These are phyloP conservation scores for Mallotus japonicus DNA, from an alignment of 441 rosid species.

Conservation along the genomic window DNA sequence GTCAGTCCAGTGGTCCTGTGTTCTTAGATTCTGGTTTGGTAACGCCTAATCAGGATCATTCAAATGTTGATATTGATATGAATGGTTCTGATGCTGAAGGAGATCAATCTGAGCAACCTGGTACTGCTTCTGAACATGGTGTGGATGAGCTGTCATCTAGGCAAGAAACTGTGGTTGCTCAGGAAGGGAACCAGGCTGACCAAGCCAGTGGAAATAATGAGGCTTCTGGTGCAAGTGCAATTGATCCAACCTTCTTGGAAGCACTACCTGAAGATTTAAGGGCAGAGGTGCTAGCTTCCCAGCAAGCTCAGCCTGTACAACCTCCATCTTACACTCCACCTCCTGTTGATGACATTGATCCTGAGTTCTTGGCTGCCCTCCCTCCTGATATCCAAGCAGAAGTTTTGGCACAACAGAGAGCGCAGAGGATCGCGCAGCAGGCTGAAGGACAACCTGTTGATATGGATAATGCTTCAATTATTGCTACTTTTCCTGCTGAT, in stretches of 20 bases:
- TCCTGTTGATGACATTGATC: conserved; percentile 93
- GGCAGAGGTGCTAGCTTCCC: conserved; percentile 97
- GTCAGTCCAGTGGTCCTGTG: conserved; percentile 27
- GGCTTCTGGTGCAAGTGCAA: conserved; percentile 64
- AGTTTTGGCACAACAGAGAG: conserved; percentile 98
- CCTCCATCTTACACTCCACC: conserved; percentile 86
- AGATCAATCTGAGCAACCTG: conserved; percentile 50
- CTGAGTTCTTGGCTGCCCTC: conserved; percentile 96
- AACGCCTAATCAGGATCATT: conserved; percentile 39
- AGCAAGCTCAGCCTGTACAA: conserved; percentile 90
- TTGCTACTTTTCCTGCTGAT: conserved; percentile 98
- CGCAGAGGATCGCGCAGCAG: conserved; percentile 84
- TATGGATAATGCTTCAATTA: conserved; percentile 98
- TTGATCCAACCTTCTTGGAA: conserved; percentile 97
- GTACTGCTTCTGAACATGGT: conserved; percentile 38
- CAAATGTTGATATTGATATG: conserved; percentile 81
- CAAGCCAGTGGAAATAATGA: conserved; percentile 42
- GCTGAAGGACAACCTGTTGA: conserved; percentile 97
- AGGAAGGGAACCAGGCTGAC: conserved; percentile 53
- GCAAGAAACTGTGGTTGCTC: conserved; percentile 42
- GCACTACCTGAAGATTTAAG: conserved; percentile 95
- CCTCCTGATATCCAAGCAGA: conserved; percentile 99
- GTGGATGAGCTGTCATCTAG: conserved; percentile 45
- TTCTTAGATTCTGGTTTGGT: conserved; percentile 37
- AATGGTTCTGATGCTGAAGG: conserved; percentile 56